A percentile compares a stretch with the other conserved stretches of the same genome.
Evolutionary conservation across 768 basidiomycete species (phyloP).

Genomic region (Panus rudis): DNA sequence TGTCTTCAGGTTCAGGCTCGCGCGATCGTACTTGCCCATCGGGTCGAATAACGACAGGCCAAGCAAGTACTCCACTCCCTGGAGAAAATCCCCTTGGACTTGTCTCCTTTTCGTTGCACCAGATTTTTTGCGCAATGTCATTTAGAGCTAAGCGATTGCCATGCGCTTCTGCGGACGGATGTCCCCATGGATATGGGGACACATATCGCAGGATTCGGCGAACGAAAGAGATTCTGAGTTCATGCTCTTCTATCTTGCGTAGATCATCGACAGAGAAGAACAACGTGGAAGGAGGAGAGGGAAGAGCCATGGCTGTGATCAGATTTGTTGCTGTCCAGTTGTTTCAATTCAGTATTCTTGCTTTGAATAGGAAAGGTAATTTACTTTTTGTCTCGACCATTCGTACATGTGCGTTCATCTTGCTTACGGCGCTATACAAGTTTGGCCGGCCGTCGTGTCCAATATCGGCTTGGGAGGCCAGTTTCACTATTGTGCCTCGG

Average conservation of each 20-base stretch:
- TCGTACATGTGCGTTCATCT: not conserved
- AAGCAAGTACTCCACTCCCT: constrained; percentile 62
- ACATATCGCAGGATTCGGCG: constrained; percentile 54
- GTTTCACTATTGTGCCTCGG: too few species aligned
- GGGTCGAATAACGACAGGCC: constrained; percentile 37
- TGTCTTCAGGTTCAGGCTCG: constrained; percentile 1
- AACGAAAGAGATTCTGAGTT: constrained; percentile 21
- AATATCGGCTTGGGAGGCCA: too few species aligned
- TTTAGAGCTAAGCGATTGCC: constrained; percentile 41
- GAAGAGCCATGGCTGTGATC: constrained; percentile 10
- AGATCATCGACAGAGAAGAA: constrained; percentile 16
- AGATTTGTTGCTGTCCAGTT: constrained; percentile 11
- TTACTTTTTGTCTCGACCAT: not conserved
- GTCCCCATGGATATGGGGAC: constrained; percentile 76
- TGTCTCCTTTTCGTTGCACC: too few species aligned
- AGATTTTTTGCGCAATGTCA: constrained; percentile 44
- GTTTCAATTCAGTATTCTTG: not conserved
- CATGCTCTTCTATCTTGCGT: constrained; percentile 8
- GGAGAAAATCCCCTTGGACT: constrained; percentile 41
- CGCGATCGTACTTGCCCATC: constrained; percentile 12
- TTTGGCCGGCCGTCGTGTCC: too few species aligned
- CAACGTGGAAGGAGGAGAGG: constrained; percentile 23
- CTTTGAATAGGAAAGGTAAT: constrained; percentile 6
- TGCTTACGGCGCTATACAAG: not conserved
- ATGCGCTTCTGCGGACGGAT: constrained; percentile 50